phyloP scores from a whole-genome alignment of 1,284 basidiomycete species.

The Earliella scabrosa region DNA sequence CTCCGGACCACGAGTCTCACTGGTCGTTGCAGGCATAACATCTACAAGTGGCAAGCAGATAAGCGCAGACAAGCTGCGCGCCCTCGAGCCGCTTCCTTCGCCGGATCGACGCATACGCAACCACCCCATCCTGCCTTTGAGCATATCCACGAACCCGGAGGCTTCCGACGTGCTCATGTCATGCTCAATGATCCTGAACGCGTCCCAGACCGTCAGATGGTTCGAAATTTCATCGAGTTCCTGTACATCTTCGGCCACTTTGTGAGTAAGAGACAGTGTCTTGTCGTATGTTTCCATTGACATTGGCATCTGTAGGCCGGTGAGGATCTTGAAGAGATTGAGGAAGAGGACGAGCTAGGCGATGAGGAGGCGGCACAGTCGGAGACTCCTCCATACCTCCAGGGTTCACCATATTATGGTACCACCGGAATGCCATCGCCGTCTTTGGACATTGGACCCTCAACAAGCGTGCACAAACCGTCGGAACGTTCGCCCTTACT shows the following conservation, averaged over 20 bases:
- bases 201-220: constrained; percentile 63
- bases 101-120: constrained; percentile 51
- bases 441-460: constrained; percentile 27
- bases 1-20: constrained; percentile 7
- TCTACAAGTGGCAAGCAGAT: constrained; percentile 93
- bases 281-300: neutral
- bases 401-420: constrained; percentile 16
- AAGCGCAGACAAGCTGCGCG: constrained; percentile 62
- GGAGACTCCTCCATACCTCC: constrained; percentile 20
- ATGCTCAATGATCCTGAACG: constrained; percentile 70
- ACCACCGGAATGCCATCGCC: constrained; percentile 10
- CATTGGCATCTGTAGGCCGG: constrained; percentile 65
- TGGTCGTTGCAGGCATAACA: constrained; percentile 66
- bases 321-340: constrained; percentile 92
- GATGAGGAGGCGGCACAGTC: constrained; percentile 29
- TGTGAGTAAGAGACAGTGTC: constrained; percentile 53
- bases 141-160: constrained; percentile 92
- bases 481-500: constrained; percentile 38
- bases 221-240: constrained; percentile 91
- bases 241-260: constrained; percentile 93
- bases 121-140: constrained; percentile 76
- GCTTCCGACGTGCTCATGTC: constrained; percentile 90
- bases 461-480: constrained; percentile 26
- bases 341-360: constrained; percentile 56
- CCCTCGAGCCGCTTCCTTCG: constrained; percentile 74